Conservation (phyloP, 495 filamentous ascomycete species). For the Aspergillus conjunctus region DNA sequence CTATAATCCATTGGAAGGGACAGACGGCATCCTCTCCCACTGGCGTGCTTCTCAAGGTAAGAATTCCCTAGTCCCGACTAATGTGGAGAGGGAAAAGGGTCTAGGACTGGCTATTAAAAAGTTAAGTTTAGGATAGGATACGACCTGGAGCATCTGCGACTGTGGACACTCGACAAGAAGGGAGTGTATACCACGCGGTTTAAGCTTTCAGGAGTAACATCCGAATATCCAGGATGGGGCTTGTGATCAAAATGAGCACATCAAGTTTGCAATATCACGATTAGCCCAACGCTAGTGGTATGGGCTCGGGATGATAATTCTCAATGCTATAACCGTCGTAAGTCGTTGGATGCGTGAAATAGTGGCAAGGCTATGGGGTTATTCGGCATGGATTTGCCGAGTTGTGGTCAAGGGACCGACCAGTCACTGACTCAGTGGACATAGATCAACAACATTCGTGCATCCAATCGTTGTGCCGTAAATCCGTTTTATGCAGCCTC, state of each 20-base stretch:
- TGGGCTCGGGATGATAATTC: not conserved
- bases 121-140: too few relatives aligned
- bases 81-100: too few relatives aligned
- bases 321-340: not conserved
- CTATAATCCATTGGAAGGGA: too few relatives aligned
- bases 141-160: too few relatives aligned
- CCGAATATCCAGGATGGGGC: conserved; percentile 17
- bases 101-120: too few relatives aligned
- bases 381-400: conserved; percentile 29
- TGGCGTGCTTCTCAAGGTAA: too few relatives aligned
- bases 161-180: not conserved
- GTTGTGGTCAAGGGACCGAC: not conserved
- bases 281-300: not conserved
- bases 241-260: not conserved
- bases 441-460: not conserved
- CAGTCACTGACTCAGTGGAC: not conserved
- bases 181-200: conserved; percentile 5
- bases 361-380: not conserved
- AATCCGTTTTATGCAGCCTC: conserved; percentile 18
- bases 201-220: conserved; percentile 23
- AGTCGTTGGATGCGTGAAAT: not conserved
- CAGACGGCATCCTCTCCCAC: too few relatives aligned
- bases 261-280: not conserved
- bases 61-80: too few relatives aligned
- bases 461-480: conserved; percentile 25